Conservation (phyloP, 371 early-diverging fungal species). For the Mortierella sp. region DNA sequence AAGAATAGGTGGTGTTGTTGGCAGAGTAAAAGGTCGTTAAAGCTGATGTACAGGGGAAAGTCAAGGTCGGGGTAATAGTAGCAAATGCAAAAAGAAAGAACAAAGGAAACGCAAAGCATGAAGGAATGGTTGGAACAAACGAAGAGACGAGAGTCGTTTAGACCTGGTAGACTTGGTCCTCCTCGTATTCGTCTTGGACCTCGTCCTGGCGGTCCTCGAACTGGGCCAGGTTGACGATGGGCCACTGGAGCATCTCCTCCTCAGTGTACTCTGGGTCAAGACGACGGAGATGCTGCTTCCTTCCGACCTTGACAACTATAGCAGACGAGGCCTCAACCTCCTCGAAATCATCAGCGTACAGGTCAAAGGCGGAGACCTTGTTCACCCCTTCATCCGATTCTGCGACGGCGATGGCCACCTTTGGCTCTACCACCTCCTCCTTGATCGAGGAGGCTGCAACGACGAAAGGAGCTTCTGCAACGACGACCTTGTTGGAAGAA, state of each 20-base stretch:
- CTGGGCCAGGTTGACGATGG: conserved; percentile 30
- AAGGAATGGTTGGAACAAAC: not conserved
- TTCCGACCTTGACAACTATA: not conserved
- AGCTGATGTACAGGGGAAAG: conserved; percentile 1
- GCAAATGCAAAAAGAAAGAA: not conserved
- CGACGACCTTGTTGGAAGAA: not conserved
- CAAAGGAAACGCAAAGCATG: not conserved
- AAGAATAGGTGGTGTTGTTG: not conserved
- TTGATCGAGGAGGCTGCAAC: not conserved
- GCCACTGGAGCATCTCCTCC: conserved; percentile 56
- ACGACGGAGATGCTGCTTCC: conserved; percentile 8
- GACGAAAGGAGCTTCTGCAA: not conserved
- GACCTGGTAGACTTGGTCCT: conserved; percentile 15
- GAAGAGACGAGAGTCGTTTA: not conserved
- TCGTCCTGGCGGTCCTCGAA: conserved; percentile 50
- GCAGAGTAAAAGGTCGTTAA: not conserved
- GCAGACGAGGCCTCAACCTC: conserved; percentile 17
- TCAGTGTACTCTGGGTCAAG: conserved; percentile 18
- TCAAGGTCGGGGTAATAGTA: not conserved
- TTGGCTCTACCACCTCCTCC: not conserved
- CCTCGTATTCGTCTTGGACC: conserved; percentile 43
- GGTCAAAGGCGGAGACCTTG: conserved; percentile 17
- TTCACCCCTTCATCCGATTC: conserved; percentile 6
- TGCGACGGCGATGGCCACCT: conserved; percentile 1
- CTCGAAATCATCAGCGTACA: conserved; percentile 34